Conservation (phyloP, 73 alveolate species). For the Uronychia binucleata region DNA sequence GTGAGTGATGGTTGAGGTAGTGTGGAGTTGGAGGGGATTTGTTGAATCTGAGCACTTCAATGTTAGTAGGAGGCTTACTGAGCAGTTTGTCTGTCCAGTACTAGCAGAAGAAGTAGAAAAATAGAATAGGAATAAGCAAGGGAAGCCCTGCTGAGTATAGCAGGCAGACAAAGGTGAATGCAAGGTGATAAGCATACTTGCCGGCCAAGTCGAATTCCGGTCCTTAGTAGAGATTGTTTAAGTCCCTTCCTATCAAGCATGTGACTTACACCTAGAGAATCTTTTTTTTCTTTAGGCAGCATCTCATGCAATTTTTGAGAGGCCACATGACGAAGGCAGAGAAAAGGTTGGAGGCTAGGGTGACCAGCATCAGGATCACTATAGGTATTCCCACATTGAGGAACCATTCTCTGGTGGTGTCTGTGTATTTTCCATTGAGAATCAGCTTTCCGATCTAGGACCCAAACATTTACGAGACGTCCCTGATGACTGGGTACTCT, state of each 20-base stretch:
- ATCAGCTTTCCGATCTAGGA: conserved; percentile 7
- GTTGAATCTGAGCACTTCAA: background rate
- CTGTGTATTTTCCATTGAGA: conserved; percentile 33
- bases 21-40: background rate
- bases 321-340: conserved; percentile 8
- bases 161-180: conserved; percentile 5
- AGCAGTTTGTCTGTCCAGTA: conserved; percentile 8
- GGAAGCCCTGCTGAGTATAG: conserved; percentile 1
- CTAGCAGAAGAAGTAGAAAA: background rate
- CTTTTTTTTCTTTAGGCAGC: conserved; percentile 9
- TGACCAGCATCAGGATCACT: conserved; percentile 3
- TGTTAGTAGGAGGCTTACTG: background rate
- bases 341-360: conserved; percentile 3
- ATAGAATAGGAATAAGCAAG: background rate
- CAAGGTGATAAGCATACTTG: background rate
- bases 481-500: background rate
- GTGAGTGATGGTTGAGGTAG: conserved; percentile 3
- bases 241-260: background rate
- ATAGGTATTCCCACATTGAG: conserved; percentile 10
- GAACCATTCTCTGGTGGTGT: conserved; percentile 28
- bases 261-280: background rate
- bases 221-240: background rate
- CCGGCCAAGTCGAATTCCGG: conserved; percentile 3
- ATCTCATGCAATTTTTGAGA: background rate
- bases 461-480: background rate